These are phyloP conservation scores for Phyllosticta capitalensis DNA, from an alignment of 2,329 filamentous ascomycete species.

Conservation along the genomic window DNA sequence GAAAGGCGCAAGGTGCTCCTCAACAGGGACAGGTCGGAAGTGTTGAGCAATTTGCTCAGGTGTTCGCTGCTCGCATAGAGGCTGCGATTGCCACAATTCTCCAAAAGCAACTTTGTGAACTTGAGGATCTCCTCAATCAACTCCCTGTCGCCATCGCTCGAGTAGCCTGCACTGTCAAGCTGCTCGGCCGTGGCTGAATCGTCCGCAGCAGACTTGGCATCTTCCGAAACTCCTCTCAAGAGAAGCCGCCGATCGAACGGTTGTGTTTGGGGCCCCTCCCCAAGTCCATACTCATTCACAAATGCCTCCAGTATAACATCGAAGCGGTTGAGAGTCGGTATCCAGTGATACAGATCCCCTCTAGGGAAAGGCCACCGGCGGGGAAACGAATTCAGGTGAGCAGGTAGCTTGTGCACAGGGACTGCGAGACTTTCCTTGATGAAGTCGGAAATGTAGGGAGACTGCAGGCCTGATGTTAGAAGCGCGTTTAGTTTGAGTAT, in stretches of 20 bases:
- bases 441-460: constrained; percentile 76
- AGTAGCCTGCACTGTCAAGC: constrained; percentile 49
- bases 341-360: constrained; percentile 98
- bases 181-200: constrained; percentile 35
- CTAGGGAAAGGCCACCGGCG: constrained; percentile 89
- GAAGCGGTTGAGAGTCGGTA: constrained; percentile 85
- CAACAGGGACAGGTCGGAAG: constrained; percentile 70
- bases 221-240: constrained; percentile 46
- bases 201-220: constrained; percentile 26
- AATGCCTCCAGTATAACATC: constrained; percentile 79
- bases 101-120: constrained; percentile 80
- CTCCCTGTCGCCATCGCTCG: constrained; percentile 66
- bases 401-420: constrained; percentile 66
- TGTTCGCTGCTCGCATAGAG: constrained; percentile 91
- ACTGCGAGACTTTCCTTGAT: constrained; percentile 59
- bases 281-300: constrained; percentile 69
- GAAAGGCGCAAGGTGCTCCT: constrained; percentile 70
- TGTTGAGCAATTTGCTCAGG: constrained; percentile 81
- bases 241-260: constrained; percentile 63
- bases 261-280: constrained; percentile 67
- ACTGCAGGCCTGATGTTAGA: constrained; percentile 43
- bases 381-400: constrained; percentile 70
- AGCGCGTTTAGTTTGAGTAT: not conserved
- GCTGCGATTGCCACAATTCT: constrained; percentile 94
- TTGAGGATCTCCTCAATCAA: constrained; percentile 70